These are phyloP conservation scores for Lasiosphaeriaceae sp. DNA, from an alignment of 495 filamentous ascomycete species.

Conservation along the genomic window DNA sequence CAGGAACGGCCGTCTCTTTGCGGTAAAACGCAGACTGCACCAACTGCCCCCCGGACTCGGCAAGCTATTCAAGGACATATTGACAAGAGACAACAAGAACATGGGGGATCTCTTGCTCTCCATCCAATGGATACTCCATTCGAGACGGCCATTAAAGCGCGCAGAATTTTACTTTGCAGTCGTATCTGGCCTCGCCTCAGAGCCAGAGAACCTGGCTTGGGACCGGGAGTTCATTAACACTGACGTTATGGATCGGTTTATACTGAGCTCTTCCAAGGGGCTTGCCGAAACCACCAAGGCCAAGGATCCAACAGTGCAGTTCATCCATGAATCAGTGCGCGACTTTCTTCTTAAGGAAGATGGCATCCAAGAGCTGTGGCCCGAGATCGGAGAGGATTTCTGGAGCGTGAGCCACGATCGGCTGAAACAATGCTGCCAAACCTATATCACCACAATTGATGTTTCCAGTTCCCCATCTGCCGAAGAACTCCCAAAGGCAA, in stretches of 20 bases:
- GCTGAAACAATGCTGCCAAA: slow-evolving; percentile 34
- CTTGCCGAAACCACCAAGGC: slow-evolving; percentile 26
- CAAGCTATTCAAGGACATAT: slow-evolving; percentile 33
- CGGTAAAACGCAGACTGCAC: slow-evolving; percentile 17
- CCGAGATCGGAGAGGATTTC: slow-evolving; percentile 20
- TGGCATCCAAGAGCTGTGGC: slow-evolving; percentile 34
- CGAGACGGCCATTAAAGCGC: slow-evolving; percentile 25
- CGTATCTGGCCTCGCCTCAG: slow-evolving; percentile 18
- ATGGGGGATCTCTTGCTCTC: slow-evolving; percentile 30
- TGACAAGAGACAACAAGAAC: slow-evolving; percentile 29
- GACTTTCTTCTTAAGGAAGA: slow-evolving; percentile 21
- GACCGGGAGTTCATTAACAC: not conserved
- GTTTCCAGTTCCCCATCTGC: no score
- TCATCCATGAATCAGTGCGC: slow-evolving; percentile 38
- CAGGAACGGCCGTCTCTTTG: slow-evolving; percentile 19
- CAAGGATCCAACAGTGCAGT: slow-evolving; percentile 29
- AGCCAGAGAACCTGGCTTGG: slow-evolving; percentile 5
- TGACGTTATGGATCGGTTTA: slow-evolving; percentile 17
- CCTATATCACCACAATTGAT: no score
- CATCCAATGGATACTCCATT: slow-evolving; percentile 39
- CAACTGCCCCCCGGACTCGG: slow-evolving; percentile 31
- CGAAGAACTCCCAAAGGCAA: no score
- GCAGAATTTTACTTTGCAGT: slow-evolving; percentile 38
- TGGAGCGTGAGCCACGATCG: slow-evolving; percentile 26
- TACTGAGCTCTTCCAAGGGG: slow-evolving; percentile 28